Base-by-base conservation (phyloP, 78 protist genomes). In the Dictyostelium discoideum region DNA sequence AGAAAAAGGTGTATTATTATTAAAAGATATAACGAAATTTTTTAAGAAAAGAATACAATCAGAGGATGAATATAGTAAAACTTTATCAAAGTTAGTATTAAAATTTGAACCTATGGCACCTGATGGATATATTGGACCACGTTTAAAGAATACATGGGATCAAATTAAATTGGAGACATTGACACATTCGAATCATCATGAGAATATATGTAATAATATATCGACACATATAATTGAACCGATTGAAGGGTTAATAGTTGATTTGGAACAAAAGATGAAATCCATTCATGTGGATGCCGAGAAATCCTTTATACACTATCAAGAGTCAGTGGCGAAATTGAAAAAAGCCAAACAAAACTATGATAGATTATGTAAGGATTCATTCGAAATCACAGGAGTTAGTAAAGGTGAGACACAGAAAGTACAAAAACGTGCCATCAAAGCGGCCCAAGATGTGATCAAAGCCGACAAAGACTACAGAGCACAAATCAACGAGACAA, bases 361-460 rank as follows among this genome's bases (percentile, higher is more conserved):
- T 46, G 95, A 90, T 20, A 20, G 85, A 24, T 22, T 74, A 10
- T 69, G 42, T 16, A 90, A 90, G 54, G 95, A 90, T 22, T 42
- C 72, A 44, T 32, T 69, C 2, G 88, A 73, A 26, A 69, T 78
- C 3, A 73, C 83, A 11, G 88, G 89, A 14, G 46, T 67, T 0
- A 22, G 50, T 20, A 63, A 76, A 42, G 88, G 95, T 39, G 95
- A 90, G 20, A 90, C 95, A 3, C 95, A 90, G 50, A 80, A 82
- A 16, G 85, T 90, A 3, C 85, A 90, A 78, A 57, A 83, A 14
- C 44, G 95, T 11, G 95, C 85, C 0, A 85, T 90, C 74, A 90
- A 90, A 54, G 82, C 85, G 16, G 76, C 84, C 4, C 95, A 90
- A 42, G 95, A 90, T 39, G 88, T 83, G n/a, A 82, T 90, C 32